Percentiles rank a stretch among this genome's conserved stretches.
Conservation (phyloP, 2,329 filamentous ascomycete species). For the Orbilia ellipsospora region DNA sequence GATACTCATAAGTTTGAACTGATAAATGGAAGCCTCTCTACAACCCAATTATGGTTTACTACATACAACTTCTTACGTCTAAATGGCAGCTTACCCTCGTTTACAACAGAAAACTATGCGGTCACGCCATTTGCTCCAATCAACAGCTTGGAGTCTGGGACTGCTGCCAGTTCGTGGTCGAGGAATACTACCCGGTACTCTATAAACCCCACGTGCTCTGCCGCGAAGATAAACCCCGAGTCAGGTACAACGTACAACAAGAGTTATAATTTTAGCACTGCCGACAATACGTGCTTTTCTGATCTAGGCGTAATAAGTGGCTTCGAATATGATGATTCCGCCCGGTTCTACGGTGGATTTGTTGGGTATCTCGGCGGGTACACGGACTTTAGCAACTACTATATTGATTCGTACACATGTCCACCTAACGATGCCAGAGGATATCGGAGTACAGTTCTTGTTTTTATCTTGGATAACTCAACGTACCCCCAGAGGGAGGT, state of each 20-base stretch:
- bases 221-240: not conserved
- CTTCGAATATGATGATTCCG: not conserved
- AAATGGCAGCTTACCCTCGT: not conserved
- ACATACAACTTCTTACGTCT: not conserved
- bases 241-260: not conserved
- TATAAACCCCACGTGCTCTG: not conserved
- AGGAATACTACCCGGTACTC: not conserved
- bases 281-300: not conserved
- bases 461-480: not conserved
- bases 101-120: not conserved
- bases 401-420: not conserved
- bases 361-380: not conserved
- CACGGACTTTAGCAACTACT: not conserved
- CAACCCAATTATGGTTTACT: not conserved
- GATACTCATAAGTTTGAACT: not conserved
- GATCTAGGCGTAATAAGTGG: not conserved
- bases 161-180: not conserved
- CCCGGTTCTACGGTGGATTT: not conserved
- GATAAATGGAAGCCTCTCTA: not conserved
- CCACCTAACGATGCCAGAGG: not conserved
- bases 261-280: not conserved
- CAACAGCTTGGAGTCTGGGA: not conserved
- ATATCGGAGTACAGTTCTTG: not conserved
- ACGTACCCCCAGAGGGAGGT: not conserved
- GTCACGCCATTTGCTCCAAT: not conserved